Evolutionary conservation across 768 basidiomycete species (phyloP).

Genomic region (Gymnopilus junonius): DNA sequence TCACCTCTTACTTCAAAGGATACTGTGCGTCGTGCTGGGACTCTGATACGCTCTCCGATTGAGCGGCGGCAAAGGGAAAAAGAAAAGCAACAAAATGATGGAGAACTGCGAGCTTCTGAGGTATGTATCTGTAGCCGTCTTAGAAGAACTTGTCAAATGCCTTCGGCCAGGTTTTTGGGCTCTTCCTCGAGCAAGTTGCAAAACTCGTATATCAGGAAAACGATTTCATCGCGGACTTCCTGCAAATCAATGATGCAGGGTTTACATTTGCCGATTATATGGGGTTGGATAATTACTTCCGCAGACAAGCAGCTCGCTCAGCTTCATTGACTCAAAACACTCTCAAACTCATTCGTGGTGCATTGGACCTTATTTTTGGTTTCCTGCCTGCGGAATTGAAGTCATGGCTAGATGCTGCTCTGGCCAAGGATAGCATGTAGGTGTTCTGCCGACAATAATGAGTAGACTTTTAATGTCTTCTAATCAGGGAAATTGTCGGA

Average conservation of each 20-base stretch:
- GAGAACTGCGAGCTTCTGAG: constrained; percentile 72
- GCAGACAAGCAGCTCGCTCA: constrained; percentile 83
- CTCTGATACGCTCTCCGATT: constrained; percentile 78
- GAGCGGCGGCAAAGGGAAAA: constrained; percentile 66
- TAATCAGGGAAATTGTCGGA: constrained; percentile 80
- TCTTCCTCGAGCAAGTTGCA: constrained; percentile 76
- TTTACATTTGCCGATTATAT: constrained; percentile 96
- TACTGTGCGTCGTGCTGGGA: constrained; percentile 79
- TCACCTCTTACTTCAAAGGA: constrained; percentile 50
- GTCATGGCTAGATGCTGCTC: constrained; percentile 79
- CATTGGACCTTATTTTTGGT: constrained; percentile 95
- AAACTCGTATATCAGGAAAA: constrained; percentile 82
- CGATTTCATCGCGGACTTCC: constrained; percentile 88
- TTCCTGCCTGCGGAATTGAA: constrained; percentile 86
- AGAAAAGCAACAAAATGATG: constrained; percentile 59
- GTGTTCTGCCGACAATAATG: constrained; percentile 1
- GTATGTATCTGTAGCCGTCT: constrained; percentile 39
- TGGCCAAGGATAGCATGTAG: constrained; percentile 79
- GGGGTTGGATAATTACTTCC: constrained; percentile 92
- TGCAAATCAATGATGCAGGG: constrained; percentile 87
- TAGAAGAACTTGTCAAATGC: neutral
- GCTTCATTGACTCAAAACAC: constrained; percentile 71
- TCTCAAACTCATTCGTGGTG: constrained; percentile 79
- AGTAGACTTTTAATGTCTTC: neutral
- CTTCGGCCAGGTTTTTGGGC: constrained; percentile 65